Conservation (phyloP, 371 early-diverging fungal species). For the Mortierella sp. region DNA sequence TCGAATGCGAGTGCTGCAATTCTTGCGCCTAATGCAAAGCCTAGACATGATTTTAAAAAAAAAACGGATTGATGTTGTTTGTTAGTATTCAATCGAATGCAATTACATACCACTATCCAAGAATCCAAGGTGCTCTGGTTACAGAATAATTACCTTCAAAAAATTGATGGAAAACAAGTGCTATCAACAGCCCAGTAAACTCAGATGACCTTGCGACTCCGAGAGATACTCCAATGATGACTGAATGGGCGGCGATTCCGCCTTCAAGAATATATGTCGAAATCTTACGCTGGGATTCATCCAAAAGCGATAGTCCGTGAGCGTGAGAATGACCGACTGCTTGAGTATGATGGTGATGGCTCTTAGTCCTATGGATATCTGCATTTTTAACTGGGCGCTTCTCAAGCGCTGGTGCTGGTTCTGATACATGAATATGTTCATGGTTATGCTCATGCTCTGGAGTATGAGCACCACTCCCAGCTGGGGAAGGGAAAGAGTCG, state of each 20-base stretch:
- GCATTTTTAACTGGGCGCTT: background rate
- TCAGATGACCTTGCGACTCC: conserved; percentile 73
- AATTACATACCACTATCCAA: too few species aligned
- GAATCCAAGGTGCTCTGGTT: too few species aligned
- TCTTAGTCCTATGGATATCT: background rate
- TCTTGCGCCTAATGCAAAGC: conserved; percentile 87
- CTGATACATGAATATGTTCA: background rate
- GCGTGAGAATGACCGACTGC: conserved; percentile 27
- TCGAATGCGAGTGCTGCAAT: conserved; percentile 66
- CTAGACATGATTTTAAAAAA: conserved; percentile 56
- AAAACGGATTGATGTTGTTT: conserved; percentile 21
- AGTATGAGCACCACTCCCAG: background rate
- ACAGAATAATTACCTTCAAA: conserved; percentile 34
- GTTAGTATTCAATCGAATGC: too few species aligned
- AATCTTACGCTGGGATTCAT: conserved; percentile 24
- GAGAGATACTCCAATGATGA: conserved; percentile 88
- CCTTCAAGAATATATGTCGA: conserved; percentile 77
- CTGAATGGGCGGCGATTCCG: conserved; percentile 88
- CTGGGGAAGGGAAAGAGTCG: background rate
- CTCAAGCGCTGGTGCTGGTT: background rate
- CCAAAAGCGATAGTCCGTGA: conserved; percentile 16
- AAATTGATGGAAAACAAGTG: conserved; percentile 86
- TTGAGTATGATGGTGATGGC: conserved; percentile 19
- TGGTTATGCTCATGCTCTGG: background rate
- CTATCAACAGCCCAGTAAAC: conserved; percentile 79